Conservation (phyloP, 2,329 filamentous ascomycete genomes). For the Alternaria gaisen region DNA sequence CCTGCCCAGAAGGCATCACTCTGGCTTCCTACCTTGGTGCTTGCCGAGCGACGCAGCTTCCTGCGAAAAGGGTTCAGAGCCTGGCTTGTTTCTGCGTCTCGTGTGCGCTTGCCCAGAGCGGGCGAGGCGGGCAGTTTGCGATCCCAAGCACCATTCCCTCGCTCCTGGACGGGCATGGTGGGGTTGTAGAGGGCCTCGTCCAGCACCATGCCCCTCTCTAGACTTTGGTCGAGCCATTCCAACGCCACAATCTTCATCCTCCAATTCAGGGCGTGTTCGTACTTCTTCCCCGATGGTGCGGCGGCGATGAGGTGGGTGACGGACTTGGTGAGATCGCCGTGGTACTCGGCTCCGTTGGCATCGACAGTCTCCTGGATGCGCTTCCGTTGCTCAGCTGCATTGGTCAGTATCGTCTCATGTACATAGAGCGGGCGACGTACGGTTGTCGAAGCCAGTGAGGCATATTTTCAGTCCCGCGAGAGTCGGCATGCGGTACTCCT, state of each 20-base stretch:
- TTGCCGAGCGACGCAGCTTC: conserved; percentile 88
- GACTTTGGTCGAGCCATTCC: conserved; percentile 85
- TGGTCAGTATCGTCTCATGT: conserved; percentile 34
- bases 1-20: conserved; percentile 89
- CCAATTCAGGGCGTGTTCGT: conserved; percentile 86
- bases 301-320: conserved; percentile 89
- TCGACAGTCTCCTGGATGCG: conserved; percentile 73
- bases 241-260: conserved; percentile 78
- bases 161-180: conserved; percentile 70
- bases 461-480: conserved; percentile 71
- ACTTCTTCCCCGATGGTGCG: conserved; percentile 85
- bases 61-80: conserved; percentile 64
- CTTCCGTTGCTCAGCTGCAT: conserved; percentile 69
- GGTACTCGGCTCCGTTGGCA: conserved; percentile 81
- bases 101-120: conserved; percentile 50
- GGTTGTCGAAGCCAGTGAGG: conserved; percentile 74
- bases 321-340: conserved; percentile 83
- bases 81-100: conserved; percentile 39
- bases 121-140: conserved; percentile 50
- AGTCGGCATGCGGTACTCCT: conserved; percentile 68
- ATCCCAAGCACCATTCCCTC: conserved; percentile 81
- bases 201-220: conserved; percentile 87
- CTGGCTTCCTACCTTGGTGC: conserved; percentile 81
- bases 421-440: conserved; percentile 51
- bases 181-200: conserved; percentile 89